Base-by-base conservation (phyloP, 768 basidiomycete genomes). In the Mycena latifolia region DNA sequence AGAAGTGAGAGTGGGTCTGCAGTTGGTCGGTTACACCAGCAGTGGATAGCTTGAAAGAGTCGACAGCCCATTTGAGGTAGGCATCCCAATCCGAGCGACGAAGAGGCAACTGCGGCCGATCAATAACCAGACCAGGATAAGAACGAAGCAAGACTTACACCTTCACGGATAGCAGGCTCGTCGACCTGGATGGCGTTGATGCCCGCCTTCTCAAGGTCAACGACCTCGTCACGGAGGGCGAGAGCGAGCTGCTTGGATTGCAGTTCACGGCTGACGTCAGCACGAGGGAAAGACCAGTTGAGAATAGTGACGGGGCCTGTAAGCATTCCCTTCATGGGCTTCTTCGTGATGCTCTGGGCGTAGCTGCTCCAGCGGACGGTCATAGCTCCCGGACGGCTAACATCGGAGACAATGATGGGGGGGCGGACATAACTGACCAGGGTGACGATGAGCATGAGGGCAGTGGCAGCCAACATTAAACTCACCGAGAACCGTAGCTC, bases 221-320 rank as follows among this genome's bases (percentile, higher is more conserved):
- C 71, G 69, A 99, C 98, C 80, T 99, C 98, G 76, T 99, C 98
- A 71, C 98, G 96, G 77, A 99, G 94, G 61, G 98, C 92, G 69
- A 99, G 88, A 61, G 98, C 98, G 71, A 99, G 89, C 80, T 99
- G 98, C 86, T 96, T 95, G 78, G 95, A 96, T 84, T 99, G 98
- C 70, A 96, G 80, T 82, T 99, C 97, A 77, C 94, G 94, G 59
- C 92, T 89, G 71, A 99, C 92, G 77, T 99, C 98, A 71, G 95
- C 95, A 80, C 98, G 97, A 76, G 98, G 98, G 96, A 99, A 99
- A 35, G 98, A 99, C 98, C 98, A 99, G 88, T 99, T 99, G 81
- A 99, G 89, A 82, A 99, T 98, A 67, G 95, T 96, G 79, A 98
- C 96, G 22, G 96, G 96, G 69, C 97, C 97, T 61, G 97, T 96